Conservation (phyloP, 352 stramenopile genomes). For the Pythium dissotocum region DNA sequence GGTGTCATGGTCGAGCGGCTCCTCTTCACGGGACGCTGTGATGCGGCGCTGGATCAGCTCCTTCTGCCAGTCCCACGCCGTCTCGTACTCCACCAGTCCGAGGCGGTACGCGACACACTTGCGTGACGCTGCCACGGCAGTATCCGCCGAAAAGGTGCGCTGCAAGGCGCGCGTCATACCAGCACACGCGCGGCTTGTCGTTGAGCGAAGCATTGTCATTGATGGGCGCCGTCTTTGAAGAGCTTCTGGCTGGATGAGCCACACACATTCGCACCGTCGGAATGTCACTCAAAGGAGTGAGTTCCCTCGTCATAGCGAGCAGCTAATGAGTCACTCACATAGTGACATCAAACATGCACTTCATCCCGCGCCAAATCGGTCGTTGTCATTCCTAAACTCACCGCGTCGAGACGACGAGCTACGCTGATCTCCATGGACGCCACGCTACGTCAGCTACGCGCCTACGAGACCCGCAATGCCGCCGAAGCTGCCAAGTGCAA, state of each 20-base stretch:
- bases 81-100: conserved; percentile 78
- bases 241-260: neutral
- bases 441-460: conserved; percentile 40
- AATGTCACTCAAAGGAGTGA: conserved; percentile 14
- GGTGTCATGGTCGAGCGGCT: conserved; percentile 79
- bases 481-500: conserved; percentile 23
- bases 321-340: conserved; percentile 19
- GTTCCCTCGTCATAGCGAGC: neutral
- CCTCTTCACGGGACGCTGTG: conserved; percentile 41
- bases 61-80: conserved; percentile 88
- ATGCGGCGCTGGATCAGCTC: conserved; percentile 83
- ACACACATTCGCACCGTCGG: conserved; percentile 9
- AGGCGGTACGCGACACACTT: conserved; percentile 73
- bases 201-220: neutral
- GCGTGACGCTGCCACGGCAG: conserved; percentile 19
- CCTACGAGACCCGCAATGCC: conserved; percentile 31
- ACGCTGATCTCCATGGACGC: conserved; percentile 42
- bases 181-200: neutral
- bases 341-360: conserved; percentile 9
- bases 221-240: conserved; percentile 1
- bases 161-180: neutral
- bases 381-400: conserved; percentile 20
- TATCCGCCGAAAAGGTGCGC: conserved; percentile 7
- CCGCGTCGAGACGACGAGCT: neutral
- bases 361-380: neutral